A percentile compares a stretch with the other conserved stretches of the same genome.
Conservation (phyloP, 768 basidiomycete genomes). For the Royoungia palumana region DNA sequence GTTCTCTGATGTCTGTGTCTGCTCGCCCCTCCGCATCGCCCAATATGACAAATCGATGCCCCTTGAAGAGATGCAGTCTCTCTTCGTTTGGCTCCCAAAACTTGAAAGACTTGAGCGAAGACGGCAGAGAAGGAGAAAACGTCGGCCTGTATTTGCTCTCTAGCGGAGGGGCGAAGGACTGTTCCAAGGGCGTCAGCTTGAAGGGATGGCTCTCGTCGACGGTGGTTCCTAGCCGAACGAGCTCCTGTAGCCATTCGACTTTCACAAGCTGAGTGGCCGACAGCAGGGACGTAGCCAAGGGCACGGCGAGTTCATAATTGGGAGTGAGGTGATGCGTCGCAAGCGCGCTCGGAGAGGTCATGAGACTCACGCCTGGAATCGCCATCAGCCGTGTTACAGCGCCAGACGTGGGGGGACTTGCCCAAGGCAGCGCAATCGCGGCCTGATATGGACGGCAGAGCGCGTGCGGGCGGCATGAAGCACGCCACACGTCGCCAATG, state of each 20-base stretch:
- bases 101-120: slow-evolving; percentile 47
- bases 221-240: slow-evolving; percentile 49
- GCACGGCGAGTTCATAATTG: slow-evolving; percentile 45
- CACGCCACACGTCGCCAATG: slow-evolving; percentile 52
- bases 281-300: slow-evolving; percentile 57
- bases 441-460: slow-evolving; percentile 35
- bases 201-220: slow-evolving; percentile 33
- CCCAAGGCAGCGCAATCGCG: slow-evolving; percentile 54
- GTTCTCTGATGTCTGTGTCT: slow-evolving; percentile 47
- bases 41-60: slow-evolving; percentile 57
- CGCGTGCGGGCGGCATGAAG: slow-evolving; percentile 39
- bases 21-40: slow-evolving; percentile 52
- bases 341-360: slow-evolving; percentile 40
- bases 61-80: slow-evolving; percentile 50
- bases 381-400: background rate
- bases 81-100: slow-evolving; percentile 70
- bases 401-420: slow-evolving; percentile 28
- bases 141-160: slow-evolving; percentile 56
- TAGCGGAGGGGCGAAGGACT: slow-evolving; percentile 47
- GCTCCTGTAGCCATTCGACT: slow-evolving; percentile 62
- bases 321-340: slow-evolving; percentile 66
- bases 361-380: slow-evolving; percentile 49
- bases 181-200: slow-evolving; percentile 43
- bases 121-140: slow-evolving; percentile 49
- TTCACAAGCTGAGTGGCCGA: slow-evolving; percentile 58